Base-by-base conservation (phyloP, 192 early-diverging fungal genomes). In the Coemansia sp. region DNA sequence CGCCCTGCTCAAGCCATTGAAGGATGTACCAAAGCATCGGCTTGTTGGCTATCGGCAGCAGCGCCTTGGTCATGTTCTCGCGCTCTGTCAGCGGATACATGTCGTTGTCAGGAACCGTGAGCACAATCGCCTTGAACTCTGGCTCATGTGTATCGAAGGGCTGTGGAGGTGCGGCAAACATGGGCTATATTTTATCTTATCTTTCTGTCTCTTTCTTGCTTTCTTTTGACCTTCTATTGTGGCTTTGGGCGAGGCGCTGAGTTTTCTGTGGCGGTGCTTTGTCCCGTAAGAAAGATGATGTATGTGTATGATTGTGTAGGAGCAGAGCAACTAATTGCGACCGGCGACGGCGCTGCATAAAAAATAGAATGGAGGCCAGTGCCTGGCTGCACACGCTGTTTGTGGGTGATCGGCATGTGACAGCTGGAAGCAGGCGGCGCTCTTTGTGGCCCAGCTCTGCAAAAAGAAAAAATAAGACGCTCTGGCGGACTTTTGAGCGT, bases 21-120 rank as follows among this genome's bases (percentile, higher is more conserved):
- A 99, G 82, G 22, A 90, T 88, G 71, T 99, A 95, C 68, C 89
- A 88, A 66, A 99, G 87, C 89, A 98, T 93, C 56, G 97, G 97
- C 72, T 91, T 90, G 72, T 96, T 96, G 1, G 91, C 95, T 38
- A 98, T 82, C 4, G 97, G 97, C 34, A 99, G 84, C 48, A 96
- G 85, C 3, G 95, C 95, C 76, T 99, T 98, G 51, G 97, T 95
- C 67, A 91, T 73, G 72, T 88, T 92, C 49, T 88, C 86, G 52
- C 89, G 90, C 61, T 93, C 91, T 7, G 89, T 87, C 69, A 97
- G 78, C 48, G 90, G 90, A 59, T 88, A 90, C 72, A 94, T 75
- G 66, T 65, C 71, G n/a, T 67, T 62, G 67, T 75, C 80, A 3
- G 67, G 65, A 32, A 76, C 50, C 2, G 80, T 71, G 18, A 82